Percentiles rank a stretch among this genome's conserved stretches.
phyloP scores from a whole-genome alignment of 176 grass and related monocot genomes.

The Urochloa ruziziensis region DNA sequence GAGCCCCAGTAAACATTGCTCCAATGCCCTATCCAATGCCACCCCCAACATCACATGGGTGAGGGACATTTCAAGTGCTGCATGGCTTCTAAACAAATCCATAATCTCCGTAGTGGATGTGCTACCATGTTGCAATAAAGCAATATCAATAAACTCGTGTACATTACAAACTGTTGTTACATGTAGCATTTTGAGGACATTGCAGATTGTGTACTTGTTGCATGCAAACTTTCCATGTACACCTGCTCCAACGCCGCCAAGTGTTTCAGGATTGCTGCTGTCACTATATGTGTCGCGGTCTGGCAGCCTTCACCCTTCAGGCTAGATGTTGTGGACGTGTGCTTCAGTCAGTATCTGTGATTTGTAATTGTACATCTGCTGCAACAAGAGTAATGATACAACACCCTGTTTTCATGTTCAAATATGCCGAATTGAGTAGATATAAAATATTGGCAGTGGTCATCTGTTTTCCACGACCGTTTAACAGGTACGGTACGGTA shows the following conservation, averaged over 20 bases:
- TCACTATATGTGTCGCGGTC: background rate
- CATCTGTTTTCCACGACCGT: background rate
- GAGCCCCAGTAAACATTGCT: conserved; percentile 56
- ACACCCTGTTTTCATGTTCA: background rate
- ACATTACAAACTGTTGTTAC: conserved; percentile 44
- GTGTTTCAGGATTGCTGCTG: background rate
- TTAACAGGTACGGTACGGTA: background rate
- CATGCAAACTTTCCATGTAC: background rate
- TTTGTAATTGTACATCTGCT: background rate
- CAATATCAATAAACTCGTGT: conserved; percentile 50
- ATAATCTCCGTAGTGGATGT: background rate
- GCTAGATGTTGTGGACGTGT: background rate
- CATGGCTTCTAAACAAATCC: background rate
- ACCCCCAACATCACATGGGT: conserved; percentile 59
- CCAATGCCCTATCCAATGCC: conserved; percentile 62
- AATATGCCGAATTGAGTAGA: background rate
- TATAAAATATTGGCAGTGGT: background rate
- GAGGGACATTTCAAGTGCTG: conserved; percentile 21
- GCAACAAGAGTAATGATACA: background rate
- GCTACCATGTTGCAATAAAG: conserved; percentile 39
- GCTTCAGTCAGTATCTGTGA: background rate
- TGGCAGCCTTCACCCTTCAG: conserved; percentile 19
- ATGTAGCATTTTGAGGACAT: conserved; percentile 31
- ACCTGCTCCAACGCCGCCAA: background rate
- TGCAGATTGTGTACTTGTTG: conserved; percentile 16